Percentiles rank a stretch among this genome's conserved stretches.
phyloP scores from a whole-genome alignment of 768 basidiomycete genomes.

The Pholiota conissans region DNA sequence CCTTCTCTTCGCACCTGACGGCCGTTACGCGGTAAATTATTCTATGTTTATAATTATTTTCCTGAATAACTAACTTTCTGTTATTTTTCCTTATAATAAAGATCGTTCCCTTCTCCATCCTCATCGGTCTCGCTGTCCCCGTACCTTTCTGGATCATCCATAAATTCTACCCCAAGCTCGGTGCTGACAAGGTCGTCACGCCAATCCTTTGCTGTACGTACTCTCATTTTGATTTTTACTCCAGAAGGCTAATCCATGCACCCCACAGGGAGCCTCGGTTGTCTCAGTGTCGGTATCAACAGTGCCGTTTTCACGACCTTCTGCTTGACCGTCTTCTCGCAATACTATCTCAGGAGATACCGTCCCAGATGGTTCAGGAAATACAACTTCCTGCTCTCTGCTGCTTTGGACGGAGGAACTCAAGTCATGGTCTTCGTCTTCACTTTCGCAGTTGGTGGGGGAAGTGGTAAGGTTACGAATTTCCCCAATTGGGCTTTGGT shows the following conservation, averaged over 20 bases:
- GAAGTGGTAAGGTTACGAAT: slow-evolving; percentile 35
- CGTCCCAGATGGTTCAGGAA: slow-evolving; percentile 49
- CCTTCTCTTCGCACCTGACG: slow-evolving; percentile 43
- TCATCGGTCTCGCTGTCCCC: slow-evolving; percentile 52
- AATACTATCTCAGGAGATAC: slow-evolving; percentile 43
- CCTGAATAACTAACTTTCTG: neutral
- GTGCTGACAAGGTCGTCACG: slow-evolving; percentile 49
- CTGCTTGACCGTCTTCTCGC: slow-evolving; percentile 45
- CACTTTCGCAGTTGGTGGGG: slow-evolving; percentile 45
- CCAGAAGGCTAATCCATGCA: neutral
- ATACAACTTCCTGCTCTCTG: slow-evolving; percentile 52
- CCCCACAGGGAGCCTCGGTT: slow-evolving; percentile 35
- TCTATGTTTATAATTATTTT: neutral
- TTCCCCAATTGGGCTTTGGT: slow-evolving; percentile 42
- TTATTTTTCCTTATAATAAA: neutral
- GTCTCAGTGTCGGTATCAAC: slow-evolving; percentile 58
- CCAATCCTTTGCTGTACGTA: slow-evolving; percentile 41
- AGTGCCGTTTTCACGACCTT: slow-evolving; percentile 48
- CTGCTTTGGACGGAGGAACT: slow-evolving; percentile 54
- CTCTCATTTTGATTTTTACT: neutral
- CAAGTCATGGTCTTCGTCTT: slow-evolving; percentile 50
- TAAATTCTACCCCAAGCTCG: slow-evolving; percentile 44
- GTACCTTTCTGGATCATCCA: slow-evolving; percentile 57
- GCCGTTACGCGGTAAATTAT: slow-evolving; percentile 37
- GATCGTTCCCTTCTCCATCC: slow-evolving; percentile 43